These are phyloP conservation scores for Tagetes patula DNA, from an alignment of 129 eudicot genomes.

Conservation along the genomic window DNA sequence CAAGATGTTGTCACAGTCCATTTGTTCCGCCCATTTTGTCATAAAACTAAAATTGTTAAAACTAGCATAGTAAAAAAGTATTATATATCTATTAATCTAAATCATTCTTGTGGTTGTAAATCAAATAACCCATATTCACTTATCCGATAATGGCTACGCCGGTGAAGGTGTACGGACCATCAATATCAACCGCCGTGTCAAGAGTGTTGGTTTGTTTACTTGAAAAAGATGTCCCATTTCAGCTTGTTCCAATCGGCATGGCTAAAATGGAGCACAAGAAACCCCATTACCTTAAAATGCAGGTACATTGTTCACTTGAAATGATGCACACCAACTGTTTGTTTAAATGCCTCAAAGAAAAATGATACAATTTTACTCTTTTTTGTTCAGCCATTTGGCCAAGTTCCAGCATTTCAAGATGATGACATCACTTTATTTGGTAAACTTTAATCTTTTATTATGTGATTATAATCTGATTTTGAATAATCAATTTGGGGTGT, in stretches of 20 bases:
- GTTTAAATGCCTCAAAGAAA: constrained; percentile 21
- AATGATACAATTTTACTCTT: background rate
- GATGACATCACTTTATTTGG: constrained; percentile 71
- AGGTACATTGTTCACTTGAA: background rate
- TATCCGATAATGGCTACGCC: constrained; percentile 54
- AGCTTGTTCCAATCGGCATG: constrained; percentile 57
- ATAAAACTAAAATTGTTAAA: too few relatives aligned
- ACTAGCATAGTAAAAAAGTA: too few relatives aligned
- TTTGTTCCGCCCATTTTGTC: too few relatives aligned
- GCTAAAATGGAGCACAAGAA: constrained; percentile 70
- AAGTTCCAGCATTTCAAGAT: constrained; percentile 85
- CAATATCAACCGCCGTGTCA: constrained; percentile 70
- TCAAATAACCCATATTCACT: constrained; percentile 2
- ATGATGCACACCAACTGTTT: background rate
- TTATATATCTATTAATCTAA: too few relatives aligned
- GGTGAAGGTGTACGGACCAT: constrained; percentile 78
- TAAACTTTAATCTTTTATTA: constrained; percentile 18
- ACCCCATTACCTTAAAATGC: constrained; percentile 46
- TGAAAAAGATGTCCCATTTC: constrained; percentile 28
- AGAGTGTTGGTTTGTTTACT: constrained; percentile 48
- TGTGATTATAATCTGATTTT: background rate
- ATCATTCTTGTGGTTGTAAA: too few relatives aligned
- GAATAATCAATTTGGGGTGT: background rate
- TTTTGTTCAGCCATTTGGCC: constrained; percentile 76
- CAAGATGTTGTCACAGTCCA: too few relatives aligned